These are phyloP conservation scores for Colletotrichum plurivorum DNA, from an alignment of 2,329 filamentous ascomycete species.

Conservation along the genomic window DNA sequence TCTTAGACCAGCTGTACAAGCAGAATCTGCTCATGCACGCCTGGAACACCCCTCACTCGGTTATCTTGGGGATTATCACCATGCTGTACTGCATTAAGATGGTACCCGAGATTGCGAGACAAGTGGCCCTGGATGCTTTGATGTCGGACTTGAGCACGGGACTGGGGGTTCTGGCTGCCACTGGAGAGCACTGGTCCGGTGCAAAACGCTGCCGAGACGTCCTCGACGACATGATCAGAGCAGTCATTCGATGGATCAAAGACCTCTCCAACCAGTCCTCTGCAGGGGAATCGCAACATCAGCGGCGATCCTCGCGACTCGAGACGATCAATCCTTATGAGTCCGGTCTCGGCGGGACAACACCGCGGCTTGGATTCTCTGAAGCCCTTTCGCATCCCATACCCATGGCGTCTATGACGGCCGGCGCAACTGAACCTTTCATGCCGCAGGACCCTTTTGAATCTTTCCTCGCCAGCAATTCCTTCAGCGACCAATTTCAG, in stretches of 20 bases:
- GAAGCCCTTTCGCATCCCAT: slow-evolving; percentile 10
- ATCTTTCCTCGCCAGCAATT: slow-evolving; percentile 44
- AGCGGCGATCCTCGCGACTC: slow-evolving; percentile 15
- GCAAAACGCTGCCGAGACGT: slow-evolving; percentile 63
- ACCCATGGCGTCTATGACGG: neutral
- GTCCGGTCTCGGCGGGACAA: neutral
- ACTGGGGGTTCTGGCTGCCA: slow-evolving; percentile 63
- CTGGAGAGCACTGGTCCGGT: slow-evolving; percentile 66
- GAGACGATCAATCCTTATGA: slow-evolving; percentile 20
- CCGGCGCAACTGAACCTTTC: neutral
- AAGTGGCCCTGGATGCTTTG: slow-evolving; percentile 48
- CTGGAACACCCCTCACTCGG: slow-evolving; percentile 63
- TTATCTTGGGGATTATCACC: slow-evolving; percentile 63
- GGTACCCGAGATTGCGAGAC: slow-evolving; percentile 56
- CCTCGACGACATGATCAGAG: slow-evolving; percentile 55
- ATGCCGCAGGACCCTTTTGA: slow-evolving; percentile 42
- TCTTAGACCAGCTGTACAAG: slow-evolving; percentile 60
- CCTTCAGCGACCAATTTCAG: slow-evolving; percentile 48
- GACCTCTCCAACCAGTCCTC: slow-evolving; percentile 5
- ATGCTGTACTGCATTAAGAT: slow-evolving; percentile 66
- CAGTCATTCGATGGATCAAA: slow-evolving; percentile 49
- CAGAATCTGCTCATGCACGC: slow-evolving; percentile 61
- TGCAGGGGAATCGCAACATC: neutral
- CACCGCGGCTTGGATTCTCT: neutral
- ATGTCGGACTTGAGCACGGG: slow-evolving; percentile 58